phyloP scores from a whole-genome alignment of 2,329 filamentous ascomycete genomes.

The Aspergillus tamarii region DNA sequence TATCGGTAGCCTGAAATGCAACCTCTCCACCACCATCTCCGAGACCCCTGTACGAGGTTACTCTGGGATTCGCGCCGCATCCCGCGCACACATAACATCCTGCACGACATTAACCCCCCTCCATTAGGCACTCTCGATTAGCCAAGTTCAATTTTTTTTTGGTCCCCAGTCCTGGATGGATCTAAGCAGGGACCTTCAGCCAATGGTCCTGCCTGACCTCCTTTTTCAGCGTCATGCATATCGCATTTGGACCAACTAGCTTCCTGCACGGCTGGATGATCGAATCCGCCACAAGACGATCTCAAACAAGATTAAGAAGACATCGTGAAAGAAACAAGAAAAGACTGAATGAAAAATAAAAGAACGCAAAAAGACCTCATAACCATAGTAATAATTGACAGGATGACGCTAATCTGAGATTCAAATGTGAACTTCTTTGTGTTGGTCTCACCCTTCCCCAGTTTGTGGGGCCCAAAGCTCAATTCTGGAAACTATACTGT shows the following conservation, averaged over 20 bases:
- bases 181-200: conserved; percentile 16
- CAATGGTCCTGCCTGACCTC: conserved; percentile 21
- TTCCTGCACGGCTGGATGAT: conserved; percentile 34
- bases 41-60: conserved; percentile 25
- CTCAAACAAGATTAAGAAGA: conserved; percentile 7
- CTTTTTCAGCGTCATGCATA: conserved; percentile 26
- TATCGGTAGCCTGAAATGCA: conserved; percentile 21
- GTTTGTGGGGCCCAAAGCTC: conserved; percentile 17
- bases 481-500: conserved; percentile 28
- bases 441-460: conserved; percentile 19
- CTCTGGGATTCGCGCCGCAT: conserved; percentile 25
- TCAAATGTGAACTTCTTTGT: conserved; percentile 19
- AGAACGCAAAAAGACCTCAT: conserved; percentile 4
- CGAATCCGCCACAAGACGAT: conserved; percentile 27
- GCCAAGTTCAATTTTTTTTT: background rate
- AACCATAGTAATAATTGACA: conserved; percentile 3
- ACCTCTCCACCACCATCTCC: conserved; percentile 16
- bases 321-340: background rate
- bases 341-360: conserved; percentile 10
- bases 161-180: conserved; percentile 8
- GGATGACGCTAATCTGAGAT: conserved; percentile 14
- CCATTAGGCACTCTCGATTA: conserved; percentile 15
- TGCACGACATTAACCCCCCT: conserved; percentile 24
- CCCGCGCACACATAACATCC: conserved; percentile 23
- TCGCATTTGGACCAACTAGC: conserved; percentile 35